Evolutionary conservation across 768 basidiomycete genomes (phyloP), one percentile per base, ranked within the genome.

Genomic region (Brasilioporus rufonigricans): DNA sequence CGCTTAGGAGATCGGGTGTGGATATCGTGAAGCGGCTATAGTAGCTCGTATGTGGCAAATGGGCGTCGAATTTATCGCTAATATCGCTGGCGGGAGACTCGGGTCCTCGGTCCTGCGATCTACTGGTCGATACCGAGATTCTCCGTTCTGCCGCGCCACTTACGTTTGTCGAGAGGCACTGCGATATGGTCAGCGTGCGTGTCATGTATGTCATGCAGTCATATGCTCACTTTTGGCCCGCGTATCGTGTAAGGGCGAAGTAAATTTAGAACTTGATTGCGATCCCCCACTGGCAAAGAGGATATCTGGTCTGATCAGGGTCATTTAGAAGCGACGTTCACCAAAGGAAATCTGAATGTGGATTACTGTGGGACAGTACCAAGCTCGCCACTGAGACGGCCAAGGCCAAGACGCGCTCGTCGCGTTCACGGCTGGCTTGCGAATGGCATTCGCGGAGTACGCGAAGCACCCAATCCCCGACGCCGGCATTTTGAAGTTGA

Each of bases 401-500:
- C 61, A 72, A 52, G 23, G 67, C 53, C 51, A 61, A 50, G 51
- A 62, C 55, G 10, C 57, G 65, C 40, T 40, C 60, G 14, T 60
- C 55, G 21, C 32, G 29, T 18, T 54, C 51, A 43, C 26, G n/a
- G 35, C 46, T 27, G 19, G 57, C 32, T 46, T 49, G 53, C 36
- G 57, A 39, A 46, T 44, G 39, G 13, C n/a, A 53, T 45, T 66
- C 58, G 46, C 57, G 53, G 56, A 73, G 59, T 3, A 68, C 50
- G 44, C 53, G 56, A 18, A 62, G 32, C 31, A 67, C 53, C 65
- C 65, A 71, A 35, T 66, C 46, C 13, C 74, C 56, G 58, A 83
- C 76, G 29, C 74, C 71, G 36, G 71, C 76, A 19, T 65, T 58
- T 16, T 65, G 62, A 11, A 86, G 73, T 24, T 83, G 78, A 23